Conservation (phyloP, 2,329 filamentous ascomycete species). For the Pyricularia pennisetigena region DNA sequence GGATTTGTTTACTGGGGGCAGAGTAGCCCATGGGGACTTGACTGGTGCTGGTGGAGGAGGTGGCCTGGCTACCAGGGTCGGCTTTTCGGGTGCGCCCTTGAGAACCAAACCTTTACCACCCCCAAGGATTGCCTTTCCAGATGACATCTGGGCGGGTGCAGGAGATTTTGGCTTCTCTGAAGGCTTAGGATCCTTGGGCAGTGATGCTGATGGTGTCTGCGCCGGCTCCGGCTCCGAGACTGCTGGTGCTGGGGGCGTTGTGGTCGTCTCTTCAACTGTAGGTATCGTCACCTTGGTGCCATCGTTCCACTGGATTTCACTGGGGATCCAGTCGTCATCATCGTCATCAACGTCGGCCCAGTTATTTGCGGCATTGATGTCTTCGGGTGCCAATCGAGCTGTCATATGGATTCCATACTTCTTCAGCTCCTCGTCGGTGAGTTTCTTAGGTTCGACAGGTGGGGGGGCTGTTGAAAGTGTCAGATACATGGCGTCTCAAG, state of each 20-base stretch:
- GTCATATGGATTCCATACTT: constrained; percentile 82
- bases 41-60: constrained; percentile 56
- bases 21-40: constrained; percentile 84
- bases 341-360: constrained; percentile 90
- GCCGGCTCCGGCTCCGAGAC: constrained; percentile 2
- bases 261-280: constrained; percentile 40
- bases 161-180: constrained; percentile 36
- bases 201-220: constrained; percentile 11
- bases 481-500: background rate
- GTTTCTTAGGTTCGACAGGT: constrained; percentile 65
- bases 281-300: constrained; percentile 73
- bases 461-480: constrained; percentile 39
- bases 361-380: constrained; percentile 52
- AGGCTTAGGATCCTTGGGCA: constrained; percentile 16
- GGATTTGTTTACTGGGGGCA: constrained; percentile 77
- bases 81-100: constrained; percentile 60
- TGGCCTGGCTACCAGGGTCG: constrained; percentile 63
- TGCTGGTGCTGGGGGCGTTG: constrained; percentile 11
- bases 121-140: constrained; percentile 34
- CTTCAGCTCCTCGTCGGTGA: constrained; percentile 79
- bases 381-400: constrained; percentile 66
- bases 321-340: constrained; percentile 78
- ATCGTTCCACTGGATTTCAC: constrained; percentile 81
- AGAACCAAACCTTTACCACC: constrained; percentile 54
- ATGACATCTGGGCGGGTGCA: constrained; percentile 25